phyloP scores from a whole-genome alignment of 805 yeast species.

The Lipomyces spencermartinsiae region DNA sequence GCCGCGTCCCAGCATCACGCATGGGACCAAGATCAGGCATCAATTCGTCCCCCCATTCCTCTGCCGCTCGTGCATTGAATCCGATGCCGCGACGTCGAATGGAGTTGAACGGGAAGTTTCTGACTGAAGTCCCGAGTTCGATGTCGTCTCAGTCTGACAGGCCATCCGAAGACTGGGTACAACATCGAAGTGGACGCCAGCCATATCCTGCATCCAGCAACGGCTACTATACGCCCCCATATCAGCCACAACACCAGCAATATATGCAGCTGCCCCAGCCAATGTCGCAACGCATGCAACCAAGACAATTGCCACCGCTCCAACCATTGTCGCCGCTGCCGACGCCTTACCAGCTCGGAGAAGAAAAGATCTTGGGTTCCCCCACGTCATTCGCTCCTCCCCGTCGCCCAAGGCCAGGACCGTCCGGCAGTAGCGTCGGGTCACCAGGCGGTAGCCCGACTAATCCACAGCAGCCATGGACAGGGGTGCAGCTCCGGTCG shows the following conservation, averaged over 20 bases:
- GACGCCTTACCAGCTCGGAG: slow-evolving; percentile 34
- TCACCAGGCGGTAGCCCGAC: slow-evolving; percentile 22
- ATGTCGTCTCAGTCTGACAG: slow-evolving; percentile 15
- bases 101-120: not conserved
- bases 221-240: not conserved
- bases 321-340: slow-evolving; percentile 36
- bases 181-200: not conserved
- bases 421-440: slow-evolving; percentile 6
- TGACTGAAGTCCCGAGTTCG: slow-evolving; percentile 15
- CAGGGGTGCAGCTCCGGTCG: slow-evolving; percentile 24
- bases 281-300: slow-evolving; percentile 13
- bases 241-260: not conserved
- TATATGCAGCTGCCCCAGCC: not conserved
- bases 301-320: slow-evolving; percentile 26
- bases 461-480: slow-evolving; percentile 21
- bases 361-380: slow-evolving; percentile 25
- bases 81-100: not conserved
- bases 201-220: slow-evolving; percentile 2
- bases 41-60: not conserved
- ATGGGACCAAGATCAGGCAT: not conserved
- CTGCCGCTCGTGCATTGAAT: not conserved
- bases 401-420: slow-evolving; percentile 6
- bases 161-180: not conserved
- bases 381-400: slow-evolving; percentile 36
- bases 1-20: not conserved